phyloP scores from a whole-genome alignment of 805 yeast genomes.

The Metschnikowia aberdeeniae region DNA sequence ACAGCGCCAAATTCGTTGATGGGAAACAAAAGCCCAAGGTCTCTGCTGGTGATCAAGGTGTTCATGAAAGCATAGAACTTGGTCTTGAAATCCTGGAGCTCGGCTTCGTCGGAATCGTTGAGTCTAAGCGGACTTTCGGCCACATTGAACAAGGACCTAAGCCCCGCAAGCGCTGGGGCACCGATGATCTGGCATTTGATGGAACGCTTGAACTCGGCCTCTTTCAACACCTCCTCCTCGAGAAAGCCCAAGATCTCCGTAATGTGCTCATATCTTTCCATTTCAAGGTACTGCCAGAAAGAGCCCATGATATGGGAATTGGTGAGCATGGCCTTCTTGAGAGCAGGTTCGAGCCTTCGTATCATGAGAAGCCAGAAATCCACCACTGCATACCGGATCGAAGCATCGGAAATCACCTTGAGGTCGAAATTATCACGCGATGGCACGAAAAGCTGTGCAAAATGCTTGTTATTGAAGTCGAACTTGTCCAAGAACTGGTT shows the following conservation, averaged over 20 bases:
- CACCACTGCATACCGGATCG: constrained; percentile 59
- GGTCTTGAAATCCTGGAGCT: constrained; percentile 29
- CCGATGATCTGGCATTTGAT: constrained; percentile 74
- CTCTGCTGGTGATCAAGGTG: constrained; percentile 39
- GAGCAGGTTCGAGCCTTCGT: constrained; percentile 40
- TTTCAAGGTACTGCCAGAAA: constrained; percentile 58
- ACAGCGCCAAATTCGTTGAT: constrained; percentile 49
- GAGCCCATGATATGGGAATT: constrained; percentile 53
- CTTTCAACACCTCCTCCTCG: constrained; percentile 50
- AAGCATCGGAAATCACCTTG: constrained; percentile 25
- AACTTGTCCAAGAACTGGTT: constrained; percentile 50
- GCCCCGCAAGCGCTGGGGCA: constrained; percentile 63
- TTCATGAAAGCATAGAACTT: constrained; percentile 45
- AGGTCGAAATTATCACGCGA: constrained; percentile 40
- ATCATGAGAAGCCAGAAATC: constrained; percentile 57
- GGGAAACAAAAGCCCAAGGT: constrained; percentile 43
- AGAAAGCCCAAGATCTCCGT: constrained; percentile 43
- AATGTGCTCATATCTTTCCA: constrained; percentile 25
- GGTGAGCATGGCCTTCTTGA: constrained; percentile 64
- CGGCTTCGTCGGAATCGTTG: constrained; percentile 18
- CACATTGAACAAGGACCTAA: constrained; percentile 45
- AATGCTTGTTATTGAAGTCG: constrained; percentile 58
- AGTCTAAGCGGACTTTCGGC: constrained; percentile 6
- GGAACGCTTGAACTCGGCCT: constrained; percentile 56
- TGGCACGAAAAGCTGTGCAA: constrained; percentile 58